A percentile compares a stretch with the other conserved stretches of the same genome.
These are phyloP conservation scores for Aegilops longissima DNA, from an alignment of 176 grass and related monocot genomes.

Conservation along the genomic window DNA sequence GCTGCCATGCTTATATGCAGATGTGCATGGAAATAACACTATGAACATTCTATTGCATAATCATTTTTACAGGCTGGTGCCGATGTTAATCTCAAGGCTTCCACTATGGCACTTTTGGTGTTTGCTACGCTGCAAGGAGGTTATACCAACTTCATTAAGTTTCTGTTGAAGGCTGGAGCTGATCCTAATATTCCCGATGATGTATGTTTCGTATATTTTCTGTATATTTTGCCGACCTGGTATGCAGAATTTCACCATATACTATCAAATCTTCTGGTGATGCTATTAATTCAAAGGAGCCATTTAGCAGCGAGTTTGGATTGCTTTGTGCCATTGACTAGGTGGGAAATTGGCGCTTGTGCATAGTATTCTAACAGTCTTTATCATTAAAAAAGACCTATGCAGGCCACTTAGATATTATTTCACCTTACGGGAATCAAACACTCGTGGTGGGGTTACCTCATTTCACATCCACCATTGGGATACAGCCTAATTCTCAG, in stretches of 20 bases:
- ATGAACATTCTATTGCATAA: slow-evolving; percentile 8
- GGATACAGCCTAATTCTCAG: neutral
- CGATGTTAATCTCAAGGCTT: slow-evolving; percentile 33
- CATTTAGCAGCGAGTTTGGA: neutral
- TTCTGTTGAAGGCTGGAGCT: slow-evolving; percentile 45
- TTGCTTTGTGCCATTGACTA: neutral
- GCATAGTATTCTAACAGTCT: neutral
- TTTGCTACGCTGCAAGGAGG: slow-evolving; percentile 14
- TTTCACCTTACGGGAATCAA: neutral
- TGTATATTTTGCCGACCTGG: neutral
- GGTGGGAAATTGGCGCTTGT: neutral
- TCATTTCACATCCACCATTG: neutral
- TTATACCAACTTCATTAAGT: slow-evolving; percentile 26
- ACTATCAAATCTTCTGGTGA: neutral
- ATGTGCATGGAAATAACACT: neutral
- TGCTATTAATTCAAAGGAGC: neutral
- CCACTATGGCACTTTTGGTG: neutral
- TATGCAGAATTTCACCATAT: neutral
- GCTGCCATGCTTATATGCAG: too few species aligned
- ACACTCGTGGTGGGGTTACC: neutral
- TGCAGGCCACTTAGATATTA: neutral
- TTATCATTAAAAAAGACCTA: neutral
- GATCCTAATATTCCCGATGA: slow-evolving; percentile 45
- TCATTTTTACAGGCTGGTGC: slow-evolving; percentile 42
- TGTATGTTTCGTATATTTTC: slow-evolving; percentile 25